Conservation (phyloP, 2,329 filamentous ascomycete species). For the Clarireedia sp. region DNA sequence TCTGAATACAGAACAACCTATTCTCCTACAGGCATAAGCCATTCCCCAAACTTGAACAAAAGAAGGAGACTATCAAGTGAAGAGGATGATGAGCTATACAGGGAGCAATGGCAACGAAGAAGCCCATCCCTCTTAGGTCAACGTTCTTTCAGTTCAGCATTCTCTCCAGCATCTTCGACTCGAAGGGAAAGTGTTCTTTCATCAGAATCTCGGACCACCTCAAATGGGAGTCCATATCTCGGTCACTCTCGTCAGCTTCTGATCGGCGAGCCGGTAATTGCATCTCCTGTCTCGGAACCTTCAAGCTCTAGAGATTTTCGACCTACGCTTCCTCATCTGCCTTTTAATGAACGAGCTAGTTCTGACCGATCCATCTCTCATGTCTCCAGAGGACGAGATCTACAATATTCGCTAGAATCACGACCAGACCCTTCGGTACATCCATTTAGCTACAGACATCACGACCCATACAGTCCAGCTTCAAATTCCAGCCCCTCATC, state of each 20-base stretch:
- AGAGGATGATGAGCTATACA: background rate
- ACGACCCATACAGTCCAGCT: background rate
- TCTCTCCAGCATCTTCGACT: background rate
- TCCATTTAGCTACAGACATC: background rate
- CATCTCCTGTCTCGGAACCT: conserved; percentile 5
- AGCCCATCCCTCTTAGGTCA: background rate
- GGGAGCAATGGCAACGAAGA: background rate
- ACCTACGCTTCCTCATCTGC: background rate
- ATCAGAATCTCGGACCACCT: background rate
- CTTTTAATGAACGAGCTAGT: background rate
- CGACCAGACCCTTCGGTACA: background rate
- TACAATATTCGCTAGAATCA: too few species aligned
- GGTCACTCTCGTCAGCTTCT: background rate
- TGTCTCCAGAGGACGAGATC: too few species aligned
- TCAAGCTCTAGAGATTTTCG: background rate
- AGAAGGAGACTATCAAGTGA: background rate
- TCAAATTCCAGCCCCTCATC: background rate
- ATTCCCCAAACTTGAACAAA: conserved; percentile 5
- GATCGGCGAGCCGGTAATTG: background rate
- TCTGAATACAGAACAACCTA: background rate
- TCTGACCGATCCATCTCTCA: too few species aligned
- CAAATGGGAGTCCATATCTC: background rate
- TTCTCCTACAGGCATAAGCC: background rate
- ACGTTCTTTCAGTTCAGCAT: background rate
- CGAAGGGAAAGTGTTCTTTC: background rate